phyloP scores from a whole-genome alignment of 768 basidiomycete species.

The Suillus weaverae region DNA sequence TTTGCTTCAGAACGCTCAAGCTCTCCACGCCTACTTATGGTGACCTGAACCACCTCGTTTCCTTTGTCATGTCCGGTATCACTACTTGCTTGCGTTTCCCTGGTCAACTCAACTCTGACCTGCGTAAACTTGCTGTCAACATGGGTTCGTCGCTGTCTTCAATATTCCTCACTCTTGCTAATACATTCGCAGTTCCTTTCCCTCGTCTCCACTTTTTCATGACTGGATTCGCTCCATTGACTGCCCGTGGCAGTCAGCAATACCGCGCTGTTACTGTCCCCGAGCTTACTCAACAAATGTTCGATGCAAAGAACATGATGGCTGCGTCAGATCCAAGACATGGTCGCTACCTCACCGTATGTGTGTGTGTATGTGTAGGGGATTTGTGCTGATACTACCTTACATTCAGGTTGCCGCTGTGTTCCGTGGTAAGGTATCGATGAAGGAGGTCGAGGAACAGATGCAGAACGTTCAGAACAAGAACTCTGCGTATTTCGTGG shows the following conservation, averaged over 20 bases:
- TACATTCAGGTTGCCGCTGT: conserved; percentile 75
- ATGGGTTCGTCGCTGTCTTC: conserved; percentile 67
- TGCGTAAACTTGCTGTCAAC: conserved; percentile 98
- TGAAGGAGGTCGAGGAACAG: conserved; percentile 99
- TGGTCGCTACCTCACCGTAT: conserved; percentile 94
- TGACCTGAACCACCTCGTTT: conserved; percentile 97
- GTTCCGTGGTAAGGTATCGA: conserved; percentile 99
- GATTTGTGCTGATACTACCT: not conserved
- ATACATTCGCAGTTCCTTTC: conserved; percentile 75
- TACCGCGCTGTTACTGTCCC: conserved; percentile 98
- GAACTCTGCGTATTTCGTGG: conserved; percentile 97
- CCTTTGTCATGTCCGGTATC: conserved; percentile 97
- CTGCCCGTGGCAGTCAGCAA: conserved; percentile 89
- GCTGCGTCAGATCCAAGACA: conserved; percentile 96
- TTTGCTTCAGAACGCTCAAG: conserved; percentile 98
- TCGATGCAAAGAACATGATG: conserved; percentile 99
- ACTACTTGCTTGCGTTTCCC: conserved; percentile 99
- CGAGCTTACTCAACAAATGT: conserved; percentile 99
- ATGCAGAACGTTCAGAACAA: conserved; percentile 98
- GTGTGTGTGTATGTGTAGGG: conserved; percentile 19
- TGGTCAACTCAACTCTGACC: conserved; percentile 98
- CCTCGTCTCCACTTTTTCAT: conserved; percentile 99
- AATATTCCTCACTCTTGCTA: not conserved
- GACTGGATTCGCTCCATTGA: conserved; percentile 93
- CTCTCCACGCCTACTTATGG: conserved; percentile 94